Percentiles rank a stretch among this genome's conserved stretches.
Conservation (phyloP, 2,329 filamentous ascomycete species). For the Exophiala oligosperma region DNA sequence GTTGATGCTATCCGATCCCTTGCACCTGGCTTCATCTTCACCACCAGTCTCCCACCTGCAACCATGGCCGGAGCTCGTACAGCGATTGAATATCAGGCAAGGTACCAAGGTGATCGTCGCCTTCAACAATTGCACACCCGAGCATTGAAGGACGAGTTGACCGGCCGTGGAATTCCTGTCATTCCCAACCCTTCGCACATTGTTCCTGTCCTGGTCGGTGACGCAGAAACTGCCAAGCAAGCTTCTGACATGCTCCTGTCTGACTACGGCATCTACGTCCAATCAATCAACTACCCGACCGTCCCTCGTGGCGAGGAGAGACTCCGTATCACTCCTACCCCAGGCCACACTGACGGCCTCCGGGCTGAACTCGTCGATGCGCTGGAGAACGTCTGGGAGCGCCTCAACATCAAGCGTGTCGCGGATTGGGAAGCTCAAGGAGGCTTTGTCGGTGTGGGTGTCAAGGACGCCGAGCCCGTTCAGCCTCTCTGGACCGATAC, state of each 20-base stretch:
- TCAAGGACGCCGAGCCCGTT: conserved; percentile 60
- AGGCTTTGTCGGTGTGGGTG: conserved; percentile 92
- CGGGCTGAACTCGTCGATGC: conserved; percentile 83
- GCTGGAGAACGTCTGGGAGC: conserved; percentile 82
- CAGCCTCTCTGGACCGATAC: conserved; percentile 87
- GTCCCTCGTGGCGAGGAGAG: conserved; percentile 98
- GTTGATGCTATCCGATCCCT: conserved; percentile 93
- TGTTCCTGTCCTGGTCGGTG: conserved; percentile 87
- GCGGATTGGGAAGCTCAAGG: conserved; percentile 88
- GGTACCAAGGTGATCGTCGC: conserved; percentile 78
- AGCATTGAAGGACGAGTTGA: conserved; percentile 83
- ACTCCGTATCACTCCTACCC: conserved; percentile 92
- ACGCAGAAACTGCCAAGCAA: conserved; percentile 86
- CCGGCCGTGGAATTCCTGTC: conserved; percentile 82
- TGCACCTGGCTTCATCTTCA: conserved; percentile 98
- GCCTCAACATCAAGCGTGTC: conserved; percentile 87
- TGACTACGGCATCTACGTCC: conserved; percentile 92
- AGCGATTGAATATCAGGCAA: conserved; percentile 92
- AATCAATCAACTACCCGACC: conserved; percentile 98
- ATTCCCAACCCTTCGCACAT: conserved; percentile 98
- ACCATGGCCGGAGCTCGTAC: conserved; percentile 93
- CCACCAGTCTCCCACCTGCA: conserved; percentile 90
- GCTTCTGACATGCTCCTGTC: conserved; percentile 89
- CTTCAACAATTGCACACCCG: conserved; percentile 96
- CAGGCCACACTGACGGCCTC: conserved; percentile 81